Evolutionary conservation across 2,329 filamentous ascomycete species (phyloP), one percentile per base, ranked within the genome.

Genomic region (Colletotrichum australisinense): DNA sequence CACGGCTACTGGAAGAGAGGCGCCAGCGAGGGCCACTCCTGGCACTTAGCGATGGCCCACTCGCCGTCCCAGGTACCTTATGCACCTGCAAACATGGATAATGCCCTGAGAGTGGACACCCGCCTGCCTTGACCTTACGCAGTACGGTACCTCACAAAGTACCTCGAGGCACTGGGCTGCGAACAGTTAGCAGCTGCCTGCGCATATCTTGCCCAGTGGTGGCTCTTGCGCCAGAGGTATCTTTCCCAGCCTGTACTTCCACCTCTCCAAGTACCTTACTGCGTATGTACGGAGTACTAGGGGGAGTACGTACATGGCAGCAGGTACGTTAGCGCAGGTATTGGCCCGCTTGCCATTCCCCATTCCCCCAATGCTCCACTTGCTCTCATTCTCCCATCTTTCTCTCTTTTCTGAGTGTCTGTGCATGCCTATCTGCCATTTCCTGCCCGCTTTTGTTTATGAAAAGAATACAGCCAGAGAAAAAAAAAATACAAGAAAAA

Each of bases 301-400:
- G 14, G 6, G 42, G 6, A n/a, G 6, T 11, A 19, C 24, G 24
- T 49, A 62, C 35, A 22, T 62, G 16, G 24, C 38, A 4, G 32
- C n/a, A 64, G 62, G 49, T 64, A 38, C 62, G 30, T 64, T 55
- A 24, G 30, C 62, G 46, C 46, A 63, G 11, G 62, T 32, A 63
- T 63, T 63, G 62, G 62, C 62, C 49, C 53, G 62, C 53, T 35
- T 22, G n/a, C 52, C 42, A 49, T 49, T 49, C 42, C 42, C 42
- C 42, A 22, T 49, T 49, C 42, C 42, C 42, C 42, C 42, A n/a
- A 49, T n/a, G 19, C 42, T 22, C 42, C 42, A 49, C 42, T 11
- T 49, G 6, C 16, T 22, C 42, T 49, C 42, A 49, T 49, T 49
- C 42, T 49, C 19, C 42, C 19, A 22, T 49, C 42, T 49, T n/a